phyloP scores from a whole-genome alignment of 768 basidiomycete genomes.

The Gyrodon lividus region DNA sequence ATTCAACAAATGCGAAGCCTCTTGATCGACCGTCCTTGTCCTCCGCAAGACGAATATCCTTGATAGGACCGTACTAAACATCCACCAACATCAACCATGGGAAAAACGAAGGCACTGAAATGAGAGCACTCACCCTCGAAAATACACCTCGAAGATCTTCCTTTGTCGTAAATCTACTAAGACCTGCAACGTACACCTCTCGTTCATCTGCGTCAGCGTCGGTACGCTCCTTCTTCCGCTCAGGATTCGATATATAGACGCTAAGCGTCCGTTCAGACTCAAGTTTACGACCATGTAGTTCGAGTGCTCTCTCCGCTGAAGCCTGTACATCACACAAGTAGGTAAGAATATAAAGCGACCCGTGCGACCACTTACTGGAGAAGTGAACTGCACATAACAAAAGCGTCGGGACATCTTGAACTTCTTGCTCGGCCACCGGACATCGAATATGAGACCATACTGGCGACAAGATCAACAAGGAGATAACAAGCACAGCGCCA shows the following conservation, averaged over 20 bases:
- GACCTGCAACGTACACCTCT: slow-evolving; percentile 85
- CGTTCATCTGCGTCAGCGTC: slow-evolving; percentile 82
- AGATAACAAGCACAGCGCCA: neutral
- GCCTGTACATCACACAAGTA: slow-evolving; percentile 35
- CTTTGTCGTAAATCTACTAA: slow-evolving; percentile 76
- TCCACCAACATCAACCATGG: neutral
- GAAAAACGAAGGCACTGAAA: neutral
- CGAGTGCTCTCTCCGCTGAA: slow-evolving; percentile 74
- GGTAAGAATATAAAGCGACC: neutral
- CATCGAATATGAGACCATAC: slow-evolving; percentile 92
- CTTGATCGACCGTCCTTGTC: slow-evolving; percentile 70
- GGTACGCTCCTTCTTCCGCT: slow-evolving; percentile 83
- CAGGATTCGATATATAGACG: slow-evolving; percentile 89
- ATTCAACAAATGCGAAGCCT: slow-evolving; percentile 94
- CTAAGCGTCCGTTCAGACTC: slow-evolving; percentile 65
- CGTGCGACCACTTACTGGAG: slow-evolving; percentile 57
- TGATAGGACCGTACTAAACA: slow-evolving; percentile 74
- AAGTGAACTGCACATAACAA: slow-evolving; percentile 90
- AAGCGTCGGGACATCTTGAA: slow-evolving; percentile 90
- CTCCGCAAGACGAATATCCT: slow-evolving; percentile 74
- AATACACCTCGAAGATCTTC: slow-evolving; percentile 80
- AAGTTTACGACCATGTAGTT: slow-evolving; percentile 74
- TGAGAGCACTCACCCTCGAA: slow-evolving; percentile 51
- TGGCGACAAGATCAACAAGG: slow-evolving; percentile 29
- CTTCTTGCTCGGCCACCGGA: slow-evolving; percentile 98